Base-by-base conservation (phyloP, 2,329 filamentous ascomycete species). In the Aspergillus sp. region DNA sequence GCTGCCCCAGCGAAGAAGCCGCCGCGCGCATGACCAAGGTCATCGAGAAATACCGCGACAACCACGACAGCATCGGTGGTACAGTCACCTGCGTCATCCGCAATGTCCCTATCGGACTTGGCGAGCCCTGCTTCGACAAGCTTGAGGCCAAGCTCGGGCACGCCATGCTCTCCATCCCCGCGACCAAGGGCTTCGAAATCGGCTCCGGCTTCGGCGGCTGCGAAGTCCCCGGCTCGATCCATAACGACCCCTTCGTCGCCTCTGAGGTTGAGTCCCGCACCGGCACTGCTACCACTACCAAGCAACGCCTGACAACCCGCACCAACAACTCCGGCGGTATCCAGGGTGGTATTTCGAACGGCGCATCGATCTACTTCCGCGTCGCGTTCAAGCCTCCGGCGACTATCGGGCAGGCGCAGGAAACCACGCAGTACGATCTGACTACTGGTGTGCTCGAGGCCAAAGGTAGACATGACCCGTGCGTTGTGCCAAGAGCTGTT, bases 261-360 rank as follows among this genome's bases (percentile, higher is more conserved):
- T 74, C 81, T 12, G 51, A 53, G 38, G 55, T 53, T 7, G 49
- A 49, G 7, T 55, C 58, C 41, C 53, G 51, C 23, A 41, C 49
- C 17, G 55, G 53, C 38, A 35, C 33, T 49, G 45, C 47, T n/a
- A 54, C 42, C 41, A 45, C 49, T 42, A 52, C 50, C 51, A 57
- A 25, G 49, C 81, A 86, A 15, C 79, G 76, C 53, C 79, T 96
- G 46, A 85, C 83, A 7, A 96, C 91, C 48, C 87, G 86, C 74
- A 96, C 91, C 22, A 97, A 97, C 76, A 90, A 95, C 76, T 91
- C 86, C 2, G 91, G 91, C 10, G 93, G 91, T 54, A 88, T 97
- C 58, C 91, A 97, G 74, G 93, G 91, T 39, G 91, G 91, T 45
- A 97, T 97, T 70, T 85, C 86, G 44, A 97, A 97, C 69, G 93